Base-by-base conservation (phyloP, 495 filamentous ascomycete genomes). In the Neurospora sp. region DNA sequence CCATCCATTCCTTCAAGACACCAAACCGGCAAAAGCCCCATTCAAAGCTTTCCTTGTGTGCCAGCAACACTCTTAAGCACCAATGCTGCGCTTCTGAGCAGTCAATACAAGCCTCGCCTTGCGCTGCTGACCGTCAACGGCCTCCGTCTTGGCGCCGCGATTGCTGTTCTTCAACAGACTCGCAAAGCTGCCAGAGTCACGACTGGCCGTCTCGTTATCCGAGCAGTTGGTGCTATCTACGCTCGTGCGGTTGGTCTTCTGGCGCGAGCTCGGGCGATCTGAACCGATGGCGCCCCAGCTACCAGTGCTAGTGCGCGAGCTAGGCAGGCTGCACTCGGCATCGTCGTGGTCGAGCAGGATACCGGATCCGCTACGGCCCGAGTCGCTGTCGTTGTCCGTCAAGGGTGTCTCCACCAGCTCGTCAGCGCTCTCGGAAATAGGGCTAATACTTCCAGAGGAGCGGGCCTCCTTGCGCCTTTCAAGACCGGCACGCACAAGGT, bases 401-500 rank as follows among this genome's bases (percentile, higher is more conserved):
- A 89, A 83, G 14, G 89, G 84, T 14, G 86, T 84, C 70, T 87
- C 85, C 74, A 94, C 93, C 20, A 87, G 87, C 77, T 96, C 90
- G 75, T 94, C 94, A 70, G 90, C 90, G 71, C 78, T 84, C 84
- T 97, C 94, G 53, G 93, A 96, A 72, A 93, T 91, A 40, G 94
- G 94, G 71, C 93, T 97, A 84, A 93, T 93, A 78, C 91, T 94
- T 41, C 93, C 93, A 73, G 89, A 83, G 77, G 85, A 87, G 45
- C 84, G 86, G 41, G 86, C 84, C 71, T 86, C 88, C 81, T 89
- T 87, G 75, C 94, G 93, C 71, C 96, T 92, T 80, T 96, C 93
- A 73, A 94, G 88, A 20, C 95, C 94, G 72, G 94, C 94, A 75
- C 93, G 92, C 69, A 98, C 92, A 68, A 99, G 86, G 77, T 93